phyloP scores from a whole-genome alignment of 2,329 filamentous ascomycete species.

The Pestalotiopsis sp. region DNA sequence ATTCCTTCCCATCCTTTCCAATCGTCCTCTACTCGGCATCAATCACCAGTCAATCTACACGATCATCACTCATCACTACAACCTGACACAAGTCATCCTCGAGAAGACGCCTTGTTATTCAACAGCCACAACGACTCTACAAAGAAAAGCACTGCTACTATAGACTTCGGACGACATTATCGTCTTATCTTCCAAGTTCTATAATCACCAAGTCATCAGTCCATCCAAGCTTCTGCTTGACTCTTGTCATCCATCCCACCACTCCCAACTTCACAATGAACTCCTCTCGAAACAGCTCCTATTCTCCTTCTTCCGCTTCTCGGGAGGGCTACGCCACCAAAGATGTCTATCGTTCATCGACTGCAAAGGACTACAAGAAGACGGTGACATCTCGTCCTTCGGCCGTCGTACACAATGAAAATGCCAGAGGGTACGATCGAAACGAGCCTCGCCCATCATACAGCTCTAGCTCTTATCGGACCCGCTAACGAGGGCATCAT shows the following conservation, averaged over 20 bases:
- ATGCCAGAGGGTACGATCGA: not conserved
- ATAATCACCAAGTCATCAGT: too few species aligned
- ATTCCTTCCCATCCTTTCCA: not conserved
- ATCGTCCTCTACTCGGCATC: not conserved
- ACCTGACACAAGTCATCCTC: not conserved
- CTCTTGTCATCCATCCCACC: not conserved
- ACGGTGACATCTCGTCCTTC: not conserved
- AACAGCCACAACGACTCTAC: too few species aligned
- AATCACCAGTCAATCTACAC: not conserved
- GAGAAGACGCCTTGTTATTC: too few species aligned
- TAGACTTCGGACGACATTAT: too few species aligned
- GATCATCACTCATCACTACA: not conserved
- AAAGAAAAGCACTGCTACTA: too few species aligned
- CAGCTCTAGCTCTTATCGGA: not conserved
- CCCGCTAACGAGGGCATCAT: not conserved
- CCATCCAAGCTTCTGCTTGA: too few species aligned
- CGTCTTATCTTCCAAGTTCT: too few species aligned
- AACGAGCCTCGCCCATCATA: constrained; percentile 8
- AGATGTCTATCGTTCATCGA: not conserved
- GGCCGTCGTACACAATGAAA: not conserved
- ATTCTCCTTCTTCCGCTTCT: not conserved
- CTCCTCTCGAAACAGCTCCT: not conserved
- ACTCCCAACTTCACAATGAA: not conserved
- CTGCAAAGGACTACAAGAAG: not conserved
- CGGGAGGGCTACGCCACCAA: not conserved